Conservation (phyloP, 2,329 filamentous ascomycete genomes). For the Verticillium albo-atrum region DNA sequence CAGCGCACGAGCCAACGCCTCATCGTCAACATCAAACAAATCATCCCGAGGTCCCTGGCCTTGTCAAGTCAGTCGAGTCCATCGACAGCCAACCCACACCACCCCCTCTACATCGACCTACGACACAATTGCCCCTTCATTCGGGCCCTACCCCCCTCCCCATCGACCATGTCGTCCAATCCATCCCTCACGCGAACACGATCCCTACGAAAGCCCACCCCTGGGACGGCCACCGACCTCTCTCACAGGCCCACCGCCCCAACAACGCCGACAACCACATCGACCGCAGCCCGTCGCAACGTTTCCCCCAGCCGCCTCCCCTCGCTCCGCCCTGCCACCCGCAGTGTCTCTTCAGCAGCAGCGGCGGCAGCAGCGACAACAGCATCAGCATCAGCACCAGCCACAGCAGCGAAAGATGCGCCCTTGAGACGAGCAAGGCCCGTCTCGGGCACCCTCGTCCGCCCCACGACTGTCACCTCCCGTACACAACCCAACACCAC, state of each 20-base stretch:
- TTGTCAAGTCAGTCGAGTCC: background rate
- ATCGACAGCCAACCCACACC: background rate
- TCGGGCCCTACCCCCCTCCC: background rate
- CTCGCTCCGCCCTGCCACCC: conserved; percentile 2
- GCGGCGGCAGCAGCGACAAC: conserved; percentile 7
- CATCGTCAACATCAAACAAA: background rate
- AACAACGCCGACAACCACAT: background rate
- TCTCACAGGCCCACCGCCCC: conserved; percentile 1
- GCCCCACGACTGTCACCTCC: background rate
- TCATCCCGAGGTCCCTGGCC: too few relatives aligned
- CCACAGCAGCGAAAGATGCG: background rate
- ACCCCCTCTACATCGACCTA: background rate
- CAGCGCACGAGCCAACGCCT: background rate
- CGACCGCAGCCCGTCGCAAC: background rate
- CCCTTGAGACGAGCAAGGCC: background rate
- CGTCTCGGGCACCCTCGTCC: background rate
- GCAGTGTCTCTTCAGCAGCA: conserved; percentile 5
- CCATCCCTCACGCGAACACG: conserved; percentile 36
- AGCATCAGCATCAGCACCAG: background rate
- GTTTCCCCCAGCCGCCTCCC: conserved; percentile 10
- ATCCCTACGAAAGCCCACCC: conserved; percentile 41
- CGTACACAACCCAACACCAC: conserved; percentile 6
- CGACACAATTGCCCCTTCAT: background rate
- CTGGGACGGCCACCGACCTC: conserved; percentile 16
- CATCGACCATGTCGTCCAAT: conserved; percentile 20